Evolutionary conservation across 2,329 filamentous ascomycete species (phyloP), one percentile per base, ranked within the genome.

Genomic region (Arthrinium phaeospermum): DNA sequence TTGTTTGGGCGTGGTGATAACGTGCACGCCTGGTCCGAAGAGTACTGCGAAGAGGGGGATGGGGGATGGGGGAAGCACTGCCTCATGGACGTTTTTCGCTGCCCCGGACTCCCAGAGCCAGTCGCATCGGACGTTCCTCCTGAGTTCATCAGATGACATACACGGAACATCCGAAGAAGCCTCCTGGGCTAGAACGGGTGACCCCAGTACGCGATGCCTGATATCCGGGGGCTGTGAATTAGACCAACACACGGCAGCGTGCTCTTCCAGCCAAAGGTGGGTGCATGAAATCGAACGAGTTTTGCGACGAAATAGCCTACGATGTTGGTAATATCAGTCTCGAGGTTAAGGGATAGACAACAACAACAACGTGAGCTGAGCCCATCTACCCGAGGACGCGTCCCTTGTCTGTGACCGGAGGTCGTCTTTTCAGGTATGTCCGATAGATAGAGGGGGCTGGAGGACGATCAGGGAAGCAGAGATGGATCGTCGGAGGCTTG

Each of bases 31-130:
- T 61, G 53, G 30, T 5, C 53, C 53, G 30, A 37, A 37, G 37
- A 41, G 37, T 30, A 30, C 4, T 30, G 37, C 8, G 37, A 34
- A n/a, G n/a, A n/a, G n/a, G n/a, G n/a, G n/a, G n/a, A n/a, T n/a
- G n/a, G n/a, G n/a, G 34, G 22, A 34, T 5, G 27, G 51, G 51
- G 30, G 16, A 10, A 30, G 16, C 53, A 61, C 53, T 22, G 57
- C 34, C 57, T 64, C 57, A 19, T 41, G 22, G 34, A 24, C 22
- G 19, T 4, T 41, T 12, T 64, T 64, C 22, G 22, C 57, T 64
- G 57, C 57, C 57, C 57, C 57, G n/a, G 57, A 64, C 57, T 37
- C 30, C 22, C 57, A 64, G 8, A 41, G 57, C 57, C 57, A 64
- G 22, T 22, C 22, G 46, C 19, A 49, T 41, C 19, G 57, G 34